Evolutionary conservation across 495 filamentous ascomycete species (phyloP).

Genomic region (Emericellopsis terricola): DNA sequence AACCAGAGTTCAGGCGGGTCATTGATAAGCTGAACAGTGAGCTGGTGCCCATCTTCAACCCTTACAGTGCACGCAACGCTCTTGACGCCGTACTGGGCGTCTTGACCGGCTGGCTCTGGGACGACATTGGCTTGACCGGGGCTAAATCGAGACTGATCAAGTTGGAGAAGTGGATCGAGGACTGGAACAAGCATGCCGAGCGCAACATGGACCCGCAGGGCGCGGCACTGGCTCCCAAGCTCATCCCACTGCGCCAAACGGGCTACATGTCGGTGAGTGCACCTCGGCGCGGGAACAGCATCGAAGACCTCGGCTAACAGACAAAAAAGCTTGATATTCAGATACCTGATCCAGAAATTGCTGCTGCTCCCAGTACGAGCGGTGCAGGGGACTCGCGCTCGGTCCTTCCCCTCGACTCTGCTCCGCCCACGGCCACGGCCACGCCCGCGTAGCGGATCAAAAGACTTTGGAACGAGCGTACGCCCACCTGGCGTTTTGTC

Average conservation of each 20-base stretch:
- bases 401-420: slow-evolving; percentile 1
- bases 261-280: slow-evolving; percentile 66
- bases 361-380: slow-evolving; percentile 8
- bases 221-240: slow-evolving; percentile 36
- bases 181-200: slow-evolving; percentile 54
- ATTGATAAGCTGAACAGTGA: slow-evolving; percentile 60
- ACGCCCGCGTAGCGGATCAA: too few relatives aligned
- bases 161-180: slow-evolving; percentile 61
- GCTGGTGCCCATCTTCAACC: slow-evolving; percentile 54
- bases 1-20: slow-evolving; percentile 65
- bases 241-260: slow-evolving; percentile 61
- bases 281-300: background rate
- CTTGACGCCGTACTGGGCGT: slow-evolving; percentile 60
- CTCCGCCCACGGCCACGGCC: background rate
- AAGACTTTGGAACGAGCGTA: too few relatives aligned
- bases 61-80: slow-evolving; percentile 50
- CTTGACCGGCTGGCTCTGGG: slow-evolving; percentile 81
- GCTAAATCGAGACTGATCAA: slow-evolving; percentile 47
- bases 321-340: slow-evolving; percentile 53
- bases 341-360: slow-evolving; percentile 64
- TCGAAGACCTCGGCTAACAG: slow-evolving; percentile 5
- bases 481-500: too few relatives aligned
- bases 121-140: slow-evolving; percentile 60
- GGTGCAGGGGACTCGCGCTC: background rate
- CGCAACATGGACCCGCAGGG: slow-evolving; percentile 30